phyloP scores from a whole-genome alignment of 345 rosid species.

The Bretschneidera sinensis region DNA sequence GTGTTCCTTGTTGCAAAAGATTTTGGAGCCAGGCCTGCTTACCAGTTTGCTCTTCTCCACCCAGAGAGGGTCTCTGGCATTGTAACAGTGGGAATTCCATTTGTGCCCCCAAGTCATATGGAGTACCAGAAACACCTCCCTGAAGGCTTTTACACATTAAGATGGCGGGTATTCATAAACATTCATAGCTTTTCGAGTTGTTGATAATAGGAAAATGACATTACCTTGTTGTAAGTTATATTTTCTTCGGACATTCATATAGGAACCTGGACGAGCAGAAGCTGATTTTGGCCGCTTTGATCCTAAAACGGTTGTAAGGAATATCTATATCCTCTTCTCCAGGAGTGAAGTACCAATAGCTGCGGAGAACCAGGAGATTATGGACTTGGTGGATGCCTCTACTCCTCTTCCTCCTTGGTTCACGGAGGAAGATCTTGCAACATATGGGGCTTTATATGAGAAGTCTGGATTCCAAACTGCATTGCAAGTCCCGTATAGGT shows the following conservation, averaged over 20 bases:
- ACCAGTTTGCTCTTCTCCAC: constrained; percentile 36
- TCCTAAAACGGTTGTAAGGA: constrained; percentile 50
- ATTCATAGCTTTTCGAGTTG: neutral
- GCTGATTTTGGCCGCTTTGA: constrained; percentile 56
- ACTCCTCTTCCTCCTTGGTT: constrained; percentile 56
- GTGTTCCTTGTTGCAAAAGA: constrained; percentile 52
- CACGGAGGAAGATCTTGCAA: constrained; percentile 44
- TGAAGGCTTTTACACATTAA: constrained; percentile 44
- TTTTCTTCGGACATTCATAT: neutral
- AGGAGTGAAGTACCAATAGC: constrained; percentile 53
- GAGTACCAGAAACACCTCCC: constrained; percentile 31
- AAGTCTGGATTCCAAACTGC: constrained; percentile 57
- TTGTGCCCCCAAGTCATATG: constrained; percentile 22
- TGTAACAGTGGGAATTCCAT: constrained; percentile 47
- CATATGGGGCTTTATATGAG: constrained; percentile 44
- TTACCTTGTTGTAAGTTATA: neutral
- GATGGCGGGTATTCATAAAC: constrained; percentile 40
- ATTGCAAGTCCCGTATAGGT: constrained; percentile 53
- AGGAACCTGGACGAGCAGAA: constrained; percentile 60
- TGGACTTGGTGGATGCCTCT: constrained; percentile 52
- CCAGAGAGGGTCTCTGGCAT: constrained; percentile 43
- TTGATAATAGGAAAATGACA: neutral
- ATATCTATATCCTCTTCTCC: constrained; percentile 47
- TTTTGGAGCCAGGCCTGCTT: constrained; percentile 42
- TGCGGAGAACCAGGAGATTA: constrained; percentile 45